Percentiles rank a stretch among this genome's conserved stretches.
phyloP scores from a whole-genome alignment of 192 early-diverging fungal genomes.

The Radiomyces spectabilis region DNA sequence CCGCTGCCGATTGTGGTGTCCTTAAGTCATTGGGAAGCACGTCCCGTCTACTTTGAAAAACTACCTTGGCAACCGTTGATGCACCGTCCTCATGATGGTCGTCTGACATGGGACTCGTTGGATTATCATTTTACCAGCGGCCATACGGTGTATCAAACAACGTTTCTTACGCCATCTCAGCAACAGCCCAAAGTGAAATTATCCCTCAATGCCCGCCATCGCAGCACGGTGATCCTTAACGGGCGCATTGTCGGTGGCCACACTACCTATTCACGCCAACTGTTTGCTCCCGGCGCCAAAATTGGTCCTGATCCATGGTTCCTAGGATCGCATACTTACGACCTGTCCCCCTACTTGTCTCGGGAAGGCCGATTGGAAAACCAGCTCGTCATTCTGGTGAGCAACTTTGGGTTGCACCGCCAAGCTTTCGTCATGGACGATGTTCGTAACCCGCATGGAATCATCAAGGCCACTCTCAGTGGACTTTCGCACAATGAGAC shows the following conservation, averaged over 20 bases:
- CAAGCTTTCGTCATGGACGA: constrained; percentile 70
- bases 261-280: constrained; percentile 59
- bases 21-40: constrained; percentile 22
- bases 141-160: constrained; percentile 54
- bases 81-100: constrained; percentile 23
- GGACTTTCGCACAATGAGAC: constrained; percentile 40
- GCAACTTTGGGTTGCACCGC: constrained; percentile 68
- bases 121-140: constrained; percentile 56
- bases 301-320: constrained; percentile 61
- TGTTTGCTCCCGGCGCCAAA: constrained; percentile 53
- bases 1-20: not conserved
- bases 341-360: constrained; percentile 37
- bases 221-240: constrained; percentile 65
- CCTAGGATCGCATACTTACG: constrained; percentile 52
- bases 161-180: constrained; percentile 33
- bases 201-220: constrained; percentile 64
- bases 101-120: constrained; percentile 45
- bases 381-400: constrained; percentile 61
- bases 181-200: constrained; percentile 31
- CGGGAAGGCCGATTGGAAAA: constrained; percentile 47
- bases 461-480: constrained; percentile 55
- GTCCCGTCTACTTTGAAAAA: constrained; percentile 28
- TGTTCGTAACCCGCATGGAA: constrained; percentile 63
- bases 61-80: constrained; percentile 31
- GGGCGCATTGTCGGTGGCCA: constrained; percentile 68